These are phyloP conservation scores for Tribonema minus DNA, from an alignment of 108 stramenopile species.

Conservation along the genomic window DNA sequence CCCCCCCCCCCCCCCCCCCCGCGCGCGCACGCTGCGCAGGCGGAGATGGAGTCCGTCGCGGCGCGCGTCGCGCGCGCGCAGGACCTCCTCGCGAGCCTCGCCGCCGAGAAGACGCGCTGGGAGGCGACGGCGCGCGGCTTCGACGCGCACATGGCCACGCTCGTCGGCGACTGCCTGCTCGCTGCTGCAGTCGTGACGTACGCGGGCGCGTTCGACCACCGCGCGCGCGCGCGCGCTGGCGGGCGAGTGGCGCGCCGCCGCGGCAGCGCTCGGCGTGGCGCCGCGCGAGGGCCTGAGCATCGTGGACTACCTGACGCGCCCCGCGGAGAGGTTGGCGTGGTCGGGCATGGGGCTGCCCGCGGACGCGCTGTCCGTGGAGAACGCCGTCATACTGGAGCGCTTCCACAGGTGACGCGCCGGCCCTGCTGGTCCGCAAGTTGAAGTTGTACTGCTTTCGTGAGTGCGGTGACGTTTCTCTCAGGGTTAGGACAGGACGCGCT, in stretches of 20 bases:
- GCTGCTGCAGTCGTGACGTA: slow-evolving; percentile 92
- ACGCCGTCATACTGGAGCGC: slow-evolving; percentile 86
- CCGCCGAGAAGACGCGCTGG: slow-evolving; percentile 95
- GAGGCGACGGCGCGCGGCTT: slow-evolving; percentile 77
- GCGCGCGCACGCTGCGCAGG: too few species aligned
- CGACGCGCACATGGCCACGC: slow-evolving; percentile 67
- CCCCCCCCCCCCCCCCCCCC: too few species aligned
- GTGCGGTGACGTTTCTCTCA: too few species aligned
- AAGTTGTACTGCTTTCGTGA: too few species aligned
- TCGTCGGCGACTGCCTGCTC: slow-evolving; percentile 86
- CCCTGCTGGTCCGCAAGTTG: too few species aligned
- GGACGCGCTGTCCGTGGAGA: slow-evolving; percentile 86
- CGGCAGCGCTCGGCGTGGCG: slow-evolving; percentile 77
- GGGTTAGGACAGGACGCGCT: slow-evolving; percentile 80
- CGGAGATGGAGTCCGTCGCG: slow-evolving; percentile 83
- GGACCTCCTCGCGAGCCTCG: slow-evolving; percentile 79
- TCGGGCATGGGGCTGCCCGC: slow-evolving; percentile 75
- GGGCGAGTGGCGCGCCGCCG: not conserved
- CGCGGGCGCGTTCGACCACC: slow-evolving; percentile 83
- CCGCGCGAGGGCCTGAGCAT: slow-evolving; percentile 72
- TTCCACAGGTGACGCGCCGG: slow-evolving; percentile 51
- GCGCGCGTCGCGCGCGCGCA: slow-evolving; percentile 79
- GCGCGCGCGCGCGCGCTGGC: slow-evolving; percentile 11
- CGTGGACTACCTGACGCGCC: slow-evolving; percentile 80
- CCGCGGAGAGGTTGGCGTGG: slow-evolving; percentile 77